Evolutionary conservation across 768 basidiomycete genomes (phyloP).

Genomic region (Agrocybe praecox): DNA sequence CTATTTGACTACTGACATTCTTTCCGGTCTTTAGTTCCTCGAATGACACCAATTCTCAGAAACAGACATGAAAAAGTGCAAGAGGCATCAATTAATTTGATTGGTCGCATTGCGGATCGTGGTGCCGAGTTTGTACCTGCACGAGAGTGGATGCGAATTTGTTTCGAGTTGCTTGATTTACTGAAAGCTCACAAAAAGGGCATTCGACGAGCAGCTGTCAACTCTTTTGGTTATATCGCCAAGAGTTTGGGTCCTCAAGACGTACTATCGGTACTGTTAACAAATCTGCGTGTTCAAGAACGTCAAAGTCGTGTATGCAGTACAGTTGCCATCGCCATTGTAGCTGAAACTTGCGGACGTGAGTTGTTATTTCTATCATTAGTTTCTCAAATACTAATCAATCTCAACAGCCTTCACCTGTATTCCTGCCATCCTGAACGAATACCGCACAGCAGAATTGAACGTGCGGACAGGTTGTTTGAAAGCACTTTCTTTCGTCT

Average conservation of each 20-base stretch:
- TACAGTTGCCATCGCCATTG: conserved; percentile 97
- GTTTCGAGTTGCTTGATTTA: conserved; percentile 95
- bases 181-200: conserved; percentile 99
- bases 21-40: conserved; percentile 68
- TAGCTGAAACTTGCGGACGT: conserved; percentile 90
- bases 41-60: conserved; percentile 99
- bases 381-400: conserved; percentile 15
- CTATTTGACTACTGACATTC: background rate
- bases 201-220: conserved; percentile 97
- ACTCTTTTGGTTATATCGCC: conserved; percentile 99
- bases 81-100: conserved; percentile 98
- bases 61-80: conserved; percentile 99
- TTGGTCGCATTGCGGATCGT: conserved; percentile 99
- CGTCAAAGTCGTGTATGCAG: conserved; percentile 98
- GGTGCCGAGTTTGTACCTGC: conserved; percentile 99
- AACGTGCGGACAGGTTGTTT: conserved; percentile 99
- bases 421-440: conserved; percentile 97
- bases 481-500: conserved; percentile 97
- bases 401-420: conserved; percentile 82
- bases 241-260: conserved; percentile 99
- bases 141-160: conserved; percentile 99
- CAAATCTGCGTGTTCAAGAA: conserved; percentile 97
- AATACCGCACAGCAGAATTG: conserved; percentile 96
- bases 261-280: conserved; percentile 92
- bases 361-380: conserved; percentile 26